Conservation (phyloP, 108 stramenopile species). For the Chaetoceros muelleri region DNA sequence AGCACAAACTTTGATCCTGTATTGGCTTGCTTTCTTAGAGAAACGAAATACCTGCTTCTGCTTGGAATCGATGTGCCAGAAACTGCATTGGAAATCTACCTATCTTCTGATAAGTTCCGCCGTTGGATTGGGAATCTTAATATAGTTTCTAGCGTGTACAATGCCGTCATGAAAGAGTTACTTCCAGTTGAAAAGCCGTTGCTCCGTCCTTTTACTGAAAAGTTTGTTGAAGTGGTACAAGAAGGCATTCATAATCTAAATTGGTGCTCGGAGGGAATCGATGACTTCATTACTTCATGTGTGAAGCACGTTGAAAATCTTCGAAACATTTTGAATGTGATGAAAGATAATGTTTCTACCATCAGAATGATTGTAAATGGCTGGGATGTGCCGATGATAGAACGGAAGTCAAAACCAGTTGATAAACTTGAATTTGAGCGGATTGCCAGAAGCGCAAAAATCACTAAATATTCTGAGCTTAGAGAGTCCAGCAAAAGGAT, state of each 20-base stretch:
- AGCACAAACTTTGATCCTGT: conserved; percentile 87
- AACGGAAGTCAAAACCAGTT: conserved; percentile 76
- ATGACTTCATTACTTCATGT: conserved; percentile 59
- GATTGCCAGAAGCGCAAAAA: conserved; percentile 32
- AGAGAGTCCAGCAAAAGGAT: conserved; percentile 73
- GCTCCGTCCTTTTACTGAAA: conserved; percentile 55
- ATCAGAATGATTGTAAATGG: conserved; percentile 35
- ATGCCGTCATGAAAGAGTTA: conserved; percentile 53
- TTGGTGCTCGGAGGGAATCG: conserved; percentile 60
- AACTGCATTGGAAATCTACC: conserved; percentile 65
- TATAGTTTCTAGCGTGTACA: conserved; percentile 82
- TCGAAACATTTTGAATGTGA: conserved; percentile 51
- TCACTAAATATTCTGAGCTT: conserved; percentile 48
- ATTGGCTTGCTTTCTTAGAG: conserved; percentile 72
- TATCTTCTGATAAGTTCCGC: conserved; percentile 70
- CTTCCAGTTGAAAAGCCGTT: conserved; percentile 86
- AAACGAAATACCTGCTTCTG: conserved; percentile 84
- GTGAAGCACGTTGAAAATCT: conserved; percentile 60
- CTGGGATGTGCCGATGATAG: conserved; percentile 62
- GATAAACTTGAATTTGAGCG: conserved; percentile 76
- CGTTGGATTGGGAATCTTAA: conserved; percentile 80
- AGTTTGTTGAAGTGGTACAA: conserved; percentile 59
- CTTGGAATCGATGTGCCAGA: conserved; percentile 70
- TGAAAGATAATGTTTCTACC: conserved; percentile 65
- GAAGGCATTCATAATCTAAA: conserved; percentile 55